Evolutionary conservation across 495 filamentous ascomycete species (phyloP).

Genomic region (Aspergillus heteromorphus): DNA sequence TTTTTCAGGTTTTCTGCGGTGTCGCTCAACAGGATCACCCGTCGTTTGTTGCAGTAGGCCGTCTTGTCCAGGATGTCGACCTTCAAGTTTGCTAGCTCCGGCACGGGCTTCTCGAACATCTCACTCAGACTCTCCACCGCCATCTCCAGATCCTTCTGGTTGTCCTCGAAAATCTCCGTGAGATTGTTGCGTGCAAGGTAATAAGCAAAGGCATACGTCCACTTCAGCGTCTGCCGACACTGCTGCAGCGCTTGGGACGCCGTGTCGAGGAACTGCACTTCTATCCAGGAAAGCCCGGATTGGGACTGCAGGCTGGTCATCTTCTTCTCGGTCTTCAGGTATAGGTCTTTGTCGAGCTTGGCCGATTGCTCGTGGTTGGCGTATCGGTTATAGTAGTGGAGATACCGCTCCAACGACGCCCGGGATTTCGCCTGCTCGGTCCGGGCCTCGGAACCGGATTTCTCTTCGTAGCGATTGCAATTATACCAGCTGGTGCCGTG

Average conservation of each 20-base stretch:
- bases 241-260: conserved; percentile 92
- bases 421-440: conserved; percentile 87
- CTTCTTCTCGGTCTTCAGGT: conserved; percentile 95
- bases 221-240: conserved; percentile 94
- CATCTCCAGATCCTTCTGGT: conserved; percentile 96
- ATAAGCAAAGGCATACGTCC: conserved; percentile 98
- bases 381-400: conserved; percentile 98
- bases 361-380: conserved; percentile 98
- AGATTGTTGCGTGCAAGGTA: conserved; percentile 93
- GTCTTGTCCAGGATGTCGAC: conserved; percentile 99
- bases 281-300: conserved; percentile 97
- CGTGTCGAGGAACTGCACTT: conserved; percentile 91
- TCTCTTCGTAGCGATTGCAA: conserved; percentile 95
- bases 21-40: conserved; percentile 82
- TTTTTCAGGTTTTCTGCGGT: conserved; percentile 86
- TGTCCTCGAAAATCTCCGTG: conserved; percentile 97
- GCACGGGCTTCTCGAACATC: conserved; percentile 94
- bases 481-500: conserved; percentile 99
- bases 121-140: conserved; percentile 91
- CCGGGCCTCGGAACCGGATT: conserved; percentile 81
- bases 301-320: conserved; percentile 91
- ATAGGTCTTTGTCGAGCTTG: conserved; percentile 93
- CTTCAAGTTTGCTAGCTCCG: conserved; percentile 78
- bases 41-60: conserved; percentile 85
- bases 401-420: conserved; percentile 83